Base-by-base conservation (phyloP, 179 eudicot species). In the Drosera spatulata region DNA sequence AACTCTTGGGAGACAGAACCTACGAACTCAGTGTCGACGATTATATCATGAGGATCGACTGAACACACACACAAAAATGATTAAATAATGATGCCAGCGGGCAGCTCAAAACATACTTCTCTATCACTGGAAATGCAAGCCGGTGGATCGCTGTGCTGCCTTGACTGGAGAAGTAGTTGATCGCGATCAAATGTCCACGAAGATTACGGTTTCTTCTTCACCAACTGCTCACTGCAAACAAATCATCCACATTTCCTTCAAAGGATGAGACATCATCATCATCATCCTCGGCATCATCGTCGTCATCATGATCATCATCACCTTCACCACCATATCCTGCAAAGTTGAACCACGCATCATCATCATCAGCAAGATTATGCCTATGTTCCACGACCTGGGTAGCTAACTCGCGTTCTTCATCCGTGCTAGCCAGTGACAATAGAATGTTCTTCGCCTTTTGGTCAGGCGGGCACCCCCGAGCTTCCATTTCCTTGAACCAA, bases 401-500 rank as follows among this genome's bases (percentile, higher is more conserved):
- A 55, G 96, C 98, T 72, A 88, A 96, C 45, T n/a, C 70, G 65
- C 61, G 67, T 63, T 91, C 96, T 73, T 91, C 95, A 3, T 52
- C 71, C 10, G 95, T 82, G 69, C 69, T 79, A 39, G 96, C 95
- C 77, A 91, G 70, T 5, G 93, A 85, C 39, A 88, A 55, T 60
- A 91, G 89, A 57, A 91, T 69, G 53, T 91, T 91, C 75, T 88
- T 88, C 8, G 98, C 96, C 75, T 91, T 91, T 73, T 85, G 80
- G 76, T 91, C 98, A 12, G 98, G 95, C 61, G 76, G 70, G 65
- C 82, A 78, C 22, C 87, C 84, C 56, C 74, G 70, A 67, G 79
- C 61, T 61, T 75, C 83, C 98, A 91, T 91, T 74, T 91, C 96
- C 68, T 82, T 86, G 78, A 66, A 91, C 98, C 98, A 91, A 71